Evolutionary conservation across 805 yeast genomes (phyloP).

Genomic region (Jamesozyma hellenica): DNA sequence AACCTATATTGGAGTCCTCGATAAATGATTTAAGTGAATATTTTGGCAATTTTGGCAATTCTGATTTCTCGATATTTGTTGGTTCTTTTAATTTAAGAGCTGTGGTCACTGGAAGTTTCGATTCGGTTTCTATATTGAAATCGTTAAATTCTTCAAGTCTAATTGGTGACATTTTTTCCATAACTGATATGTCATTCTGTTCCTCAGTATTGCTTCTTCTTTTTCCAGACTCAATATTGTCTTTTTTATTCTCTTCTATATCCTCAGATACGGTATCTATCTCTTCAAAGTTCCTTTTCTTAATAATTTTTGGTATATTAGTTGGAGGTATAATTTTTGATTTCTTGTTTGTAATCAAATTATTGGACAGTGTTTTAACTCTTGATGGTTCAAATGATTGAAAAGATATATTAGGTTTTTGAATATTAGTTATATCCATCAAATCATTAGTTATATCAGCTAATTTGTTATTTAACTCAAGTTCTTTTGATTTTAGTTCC

Average conservation of each 20-base stretch:
- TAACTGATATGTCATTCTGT: slow-evolving; percentile 12
- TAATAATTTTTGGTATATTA: slow-evolving; percentile 3
- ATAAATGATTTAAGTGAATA: slow-evolving; percentile 14
- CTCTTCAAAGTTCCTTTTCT: not conserved
- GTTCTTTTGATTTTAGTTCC: not conserved
- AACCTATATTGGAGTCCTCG: slow-evolving; percentile 14
- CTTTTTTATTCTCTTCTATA: not conserved
- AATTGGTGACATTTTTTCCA: slow-evolving; percentile 25
- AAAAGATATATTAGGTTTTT: not conserved
- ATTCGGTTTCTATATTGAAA: not conserved
- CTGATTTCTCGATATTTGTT: not conserved
- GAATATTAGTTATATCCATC: slow-evolving; percentile 5
- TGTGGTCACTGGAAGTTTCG: not conserved
- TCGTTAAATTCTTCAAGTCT: slow-evolving; percentile 7
- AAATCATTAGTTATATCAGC: not conserved
- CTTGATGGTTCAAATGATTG: not conserved
- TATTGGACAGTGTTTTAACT: not conserved
- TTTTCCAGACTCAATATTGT: no score
- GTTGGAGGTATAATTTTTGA: slow-evolving; percentile 1
- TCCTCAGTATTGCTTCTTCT: slow-evolving; percentile 2
- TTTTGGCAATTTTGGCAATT: not conserved
- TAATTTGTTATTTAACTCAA: not conserved
- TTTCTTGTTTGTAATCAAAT: not conserved
- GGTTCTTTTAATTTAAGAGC: not conserved
- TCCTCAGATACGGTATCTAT: not conserved